Base-by-base conservation (phyloP, 768 basidiomycete species). In the Hydnum rufescens region DNA sequence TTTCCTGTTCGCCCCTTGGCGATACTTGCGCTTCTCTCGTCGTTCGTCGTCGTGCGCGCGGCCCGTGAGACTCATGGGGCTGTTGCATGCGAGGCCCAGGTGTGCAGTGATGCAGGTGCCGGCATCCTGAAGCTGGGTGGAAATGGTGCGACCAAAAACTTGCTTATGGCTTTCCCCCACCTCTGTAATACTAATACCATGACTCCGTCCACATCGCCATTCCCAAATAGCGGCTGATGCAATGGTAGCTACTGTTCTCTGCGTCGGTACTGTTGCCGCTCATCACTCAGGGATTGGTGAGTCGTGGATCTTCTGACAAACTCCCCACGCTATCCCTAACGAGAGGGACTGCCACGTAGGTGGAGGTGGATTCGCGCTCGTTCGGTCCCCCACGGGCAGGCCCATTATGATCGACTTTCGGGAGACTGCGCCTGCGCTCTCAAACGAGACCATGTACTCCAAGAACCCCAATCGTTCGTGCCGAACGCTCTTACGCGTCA, bases 31-130 rank as follows among this genome's bases (percentile, higher is more conserved):
- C n/a, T n/a, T n/a, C n/a, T n/a, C n/a, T n/a, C n/a, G n/a, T n/a
- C n/a, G n/a, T n/a, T n/a, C n/a, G n/a, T n/a, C n/a, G n/a, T n/a
- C n/a, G n/a, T n/a, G n/a, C n/a, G n/a, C n/a, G n/a, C n/a, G n/a
- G n/a, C n/a, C n/a, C n/a, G n/a, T n/a, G n/a, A n/a, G n/a, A 68
- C 71, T 30, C 67, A 80, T 57, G 93, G 86, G 3, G 93, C 89
- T 0, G 90, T 96, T 18, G 88, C 93, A 3, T 73, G 80, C 28
- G 92, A 96, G 68, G 88, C 90, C 64, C 71, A 74, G 57, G 66
- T 78, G 19, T 96, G 93, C 64, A 90, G 87, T 4, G 66, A 82
- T 39, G 78, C 93, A 48, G 93, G 90, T 2, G 76, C 93, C 1
- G 67, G 76, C 3, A 69, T 79, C 4, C 59, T 93, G 54, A 78